Evolutionary conservation across 164 flowering plant genomes (phyloP), one percentile per base, ranked within the genome.

Genomic region (Liquidambar formosana): DNA sequence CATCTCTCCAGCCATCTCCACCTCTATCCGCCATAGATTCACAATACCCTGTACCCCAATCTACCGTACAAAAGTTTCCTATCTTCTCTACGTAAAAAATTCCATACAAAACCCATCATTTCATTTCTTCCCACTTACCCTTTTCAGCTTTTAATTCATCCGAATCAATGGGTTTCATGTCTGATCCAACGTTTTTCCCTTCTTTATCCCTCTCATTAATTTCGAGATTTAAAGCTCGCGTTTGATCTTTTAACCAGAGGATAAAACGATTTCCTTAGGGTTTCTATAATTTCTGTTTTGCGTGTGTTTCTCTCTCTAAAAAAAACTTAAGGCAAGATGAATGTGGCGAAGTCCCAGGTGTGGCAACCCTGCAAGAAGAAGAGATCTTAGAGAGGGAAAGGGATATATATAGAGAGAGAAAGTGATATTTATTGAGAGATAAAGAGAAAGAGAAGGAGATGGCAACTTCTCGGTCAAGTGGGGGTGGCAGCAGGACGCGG

Each of bases 281-380:
- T 16, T 49, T 53, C 43, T 56, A 46, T 27, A 4, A 22, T 21
- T 25, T 25, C 43, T 51, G 3, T 16, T 38, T 57, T 6, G 47
- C 59, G 59, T 56, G 41, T 15, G 38, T 66, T 54, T 45, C 27
- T 49, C 4, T 16, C 47, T 12, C 21, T 10, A 23, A 10, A 1
- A 25, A 19, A 10, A 19, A 38, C 13, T 13, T 3, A 51, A 48
- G 61, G 63, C 4, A 81, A 66, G 64, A 82, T 79, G 85, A 79
- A 69, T 27, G 66, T 82, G 22, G 75, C 71, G 5, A 82, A 82
- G 77, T 79, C 83, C 18, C 83, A 79, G 75, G 83, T 82, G 3
- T 82, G 85, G 85, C 85, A 82, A 58, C 85, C 85, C 0, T 79
- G 85, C 67, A 82, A 82, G 70, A 82, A 79, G 83, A 82, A 82